phyloP scores from a whole-genome alignment of 495 filamentous ascomycete species.

The Immersiella caudata region DNA sequence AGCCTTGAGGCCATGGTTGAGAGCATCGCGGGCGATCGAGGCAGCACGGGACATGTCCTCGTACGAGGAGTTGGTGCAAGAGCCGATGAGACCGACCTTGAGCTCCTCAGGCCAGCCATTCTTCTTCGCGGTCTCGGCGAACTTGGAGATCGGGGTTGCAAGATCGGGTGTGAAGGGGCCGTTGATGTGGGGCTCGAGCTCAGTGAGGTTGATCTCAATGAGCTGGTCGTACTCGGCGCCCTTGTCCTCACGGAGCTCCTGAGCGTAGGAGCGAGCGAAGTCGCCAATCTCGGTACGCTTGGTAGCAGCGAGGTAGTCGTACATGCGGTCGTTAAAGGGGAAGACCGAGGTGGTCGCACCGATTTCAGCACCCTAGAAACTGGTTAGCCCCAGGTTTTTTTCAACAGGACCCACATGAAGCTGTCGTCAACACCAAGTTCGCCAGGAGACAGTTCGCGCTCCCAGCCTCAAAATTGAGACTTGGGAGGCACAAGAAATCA shows the following conservation, averaged over 20 bases:
- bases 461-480: too few species aligned
- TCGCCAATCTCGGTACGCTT: conserved; percentile 91
- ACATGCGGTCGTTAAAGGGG: conserved; percentile 97
- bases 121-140: conserved; percentile 87
- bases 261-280: conserved; percentile 80
- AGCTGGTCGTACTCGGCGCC: conserved; percentile 96
- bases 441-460: too few species aligned
- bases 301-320: conserved; percentile 91
- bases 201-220: conserved; percentile 90
- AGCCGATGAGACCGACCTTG: conserved; percentile 95
- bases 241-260: conserved; percentile 86
- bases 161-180: conserved; percentile 99
- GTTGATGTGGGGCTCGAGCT: conserved; percentile 98
- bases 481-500: neutral
- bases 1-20: conserved; percentile 91
- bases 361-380: conserved; percentile 67
- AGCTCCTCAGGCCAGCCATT: conserved; percentile 98
- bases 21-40: conserved; percentile 91
- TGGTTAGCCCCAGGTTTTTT: neutral
- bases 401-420: too few species aligned
- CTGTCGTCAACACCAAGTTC: too few species aligned
- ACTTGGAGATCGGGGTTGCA: conserved; percentile 96
- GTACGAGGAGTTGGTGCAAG: conserved; percentile 99
- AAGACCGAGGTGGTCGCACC: conserved; percentile 98
- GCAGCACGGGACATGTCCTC: conserved; percentile 98